phyloP scores from a whole-genome alignment of 176 grass and related monocot species.

The Bonia amplexicaulis region DNA sequence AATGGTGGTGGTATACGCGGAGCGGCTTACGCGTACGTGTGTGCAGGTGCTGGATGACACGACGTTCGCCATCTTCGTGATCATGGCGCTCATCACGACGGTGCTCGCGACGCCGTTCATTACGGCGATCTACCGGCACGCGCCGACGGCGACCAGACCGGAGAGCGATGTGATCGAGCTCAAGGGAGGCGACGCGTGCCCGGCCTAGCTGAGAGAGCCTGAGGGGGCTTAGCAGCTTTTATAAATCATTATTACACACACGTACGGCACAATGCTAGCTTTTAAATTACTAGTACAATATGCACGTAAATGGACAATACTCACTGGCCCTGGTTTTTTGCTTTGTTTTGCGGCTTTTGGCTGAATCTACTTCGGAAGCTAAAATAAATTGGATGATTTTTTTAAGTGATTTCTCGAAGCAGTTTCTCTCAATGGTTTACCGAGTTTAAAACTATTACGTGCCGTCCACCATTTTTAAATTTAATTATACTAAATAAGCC shows the following conservation, averaged over 20 bases:
- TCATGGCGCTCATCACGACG: constrained; percentile 63
- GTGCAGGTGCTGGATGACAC: constrained; percentile 76
- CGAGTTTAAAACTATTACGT: no score
- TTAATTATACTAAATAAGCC: no score
- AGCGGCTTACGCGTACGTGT: neutral
- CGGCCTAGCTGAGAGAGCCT: neutral
- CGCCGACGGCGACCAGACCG: constrained; percentile 12
- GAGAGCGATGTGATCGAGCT: neutral
- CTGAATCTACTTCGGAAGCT: no score
- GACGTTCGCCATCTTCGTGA: constrained; percentile 74
- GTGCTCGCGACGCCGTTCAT: constrained; percentile 34
- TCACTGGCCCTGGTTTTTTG: no score
- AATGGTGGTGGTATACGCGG: neutral
- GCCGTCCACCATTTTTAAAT: no score
- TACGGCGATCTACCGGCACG: constrained; percentile 22
- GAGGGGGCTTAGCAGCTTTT: neutral
- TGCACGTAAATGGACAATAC: no score
- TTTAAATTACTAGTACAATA: no score
- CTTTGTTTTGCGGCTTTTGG: no score
- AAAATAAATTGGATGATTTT: no score
- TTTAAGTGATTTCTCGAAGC: no score
- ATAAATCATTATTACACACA: neutral
- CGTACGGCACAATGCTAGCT: neutral
- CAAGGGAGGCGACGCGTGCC: constrained; percentile 23
- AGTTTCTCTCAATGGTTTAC: no score